Evolutionary conservation across 2,329 filamentous ascomycete species (phyloP).

Genomic region (Aspergillus ustus): DNA sequence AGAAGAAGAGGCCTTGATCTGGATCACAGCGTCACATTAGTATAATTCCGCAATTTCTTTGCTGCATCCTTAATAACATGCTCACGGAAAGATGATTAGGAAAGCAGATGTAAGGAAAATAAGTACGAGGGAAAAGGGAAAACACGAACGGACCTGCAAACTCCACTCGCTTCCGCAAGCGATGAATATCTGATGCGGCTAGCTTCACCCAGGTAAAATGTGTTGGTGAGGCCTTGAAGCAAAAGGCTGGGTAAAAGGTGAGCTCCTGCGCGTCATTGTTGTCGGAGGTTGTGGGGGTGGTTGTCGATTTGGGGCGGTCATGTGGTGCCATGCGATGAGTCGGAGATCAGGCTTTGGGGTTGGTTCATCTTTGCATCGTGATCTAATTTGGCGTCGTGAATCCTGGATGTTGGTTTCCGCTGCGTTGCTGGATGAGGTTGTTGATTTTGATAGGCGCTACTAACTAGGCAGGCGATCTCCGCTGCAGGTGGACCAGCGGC

Average conservation of each 20-base stretch:
- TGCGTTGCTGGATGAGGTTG: neutral
- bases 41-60: neutral
- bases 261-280: slow-evolving; percentile 27
- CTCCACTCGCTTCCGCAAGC: slow-evolving; percentile 51
- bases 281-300: slow-evolving; percentile 7
- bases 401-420: neutral
- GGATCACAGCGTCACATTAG: neutral
- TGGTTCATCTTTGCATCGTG: slow-evolving; percentile 7
- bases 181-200: slow-evolving; percentile 59
- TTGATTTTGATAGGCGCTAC: neutral
- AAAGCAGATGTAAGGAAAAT: neutral
- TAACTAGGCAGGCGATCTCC: too few relatives aligned
- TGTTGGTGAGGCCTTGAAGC: slow-evolving; percentile 64
- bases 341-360: neutral
- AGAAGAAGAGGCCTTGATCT: slow-evolving; percentile 66
- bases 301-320: neutral
- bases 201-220: slow-evolving; percentile 68
- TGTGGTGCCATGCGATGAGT: slow-evolving; percentile 13
- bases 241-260: slow-evolving; percentile 62
- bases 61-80: neutral
- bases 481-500: too few relatives aligned
- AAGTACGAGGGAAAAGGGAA: neutral
- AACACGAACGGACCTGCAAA: slow-evolving; percentile 54
- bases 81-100: neutral
- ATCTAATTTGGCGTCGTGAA: neutral